A percentile compares a stretch with the other conserved stretches of the same genome.
Conservation (phyloP, 2,329 filamentous ascomycete genomes). For the Curvularia lunata region DNA sequence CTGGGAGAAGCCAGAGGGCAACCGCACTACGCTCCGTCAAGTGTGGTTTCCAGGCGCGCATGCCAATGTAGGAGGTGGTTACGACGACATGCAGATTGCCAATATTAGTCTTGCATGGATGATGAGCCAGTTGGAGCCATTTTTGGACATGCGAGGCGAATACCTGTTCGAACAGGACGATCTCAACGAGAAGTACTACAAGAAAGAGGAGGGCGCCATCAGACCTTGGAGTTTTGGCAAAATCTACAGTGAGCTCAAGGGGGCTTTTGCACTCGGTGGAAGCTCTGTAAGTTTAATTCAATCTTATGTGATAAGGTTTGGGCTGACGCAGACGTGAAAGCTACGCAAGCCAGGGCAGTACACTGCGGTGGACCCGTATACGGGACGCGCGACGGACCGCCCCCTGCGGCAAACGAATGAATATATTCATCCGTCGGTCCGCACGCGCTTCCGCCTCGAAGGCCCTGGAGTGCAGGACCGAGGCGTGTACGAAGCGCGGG, state of each 20-base stretch:
- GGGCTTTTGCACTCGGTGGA: conserved; percentile 57
- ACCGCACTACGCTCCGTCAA: conserved; percentile 56
- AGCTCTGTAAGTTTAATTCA: conserved; percentile 36
- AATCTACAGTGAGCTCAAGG: conserved; percentile 55
- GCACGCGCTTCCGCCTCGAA: conserved; percentile 52
- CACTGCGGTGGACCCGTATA: conserved; percentile 53
- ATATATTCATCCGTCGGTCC: conserved; percentile 59
- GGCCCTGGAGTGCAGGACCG: conserved; percentile 57
- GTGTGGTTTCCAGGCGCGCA: conserved; percentile 64
- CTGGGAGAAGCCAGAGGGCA: conserved; percentile 57
- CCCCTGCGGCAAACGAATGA: conserved; percentile 58
- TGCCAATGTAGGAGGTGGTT: conserved; percentile 59
- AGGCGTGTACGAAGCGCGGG: conserved; percentile 53
- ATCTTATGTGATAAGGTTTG: not conserved
- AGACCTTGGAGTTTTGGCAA: conserved; percentile 58
- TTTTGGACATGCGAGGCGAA: conserved; percentile 56
- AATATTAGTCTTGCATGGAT: conserved; percentile 64
- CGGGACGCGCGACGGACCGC: conserved; percentile 50
- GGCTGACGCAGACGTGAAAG: conserved; percentile 23
- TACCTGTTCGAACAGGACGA: conserved; percentile 58
- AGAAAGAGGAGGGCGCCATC: conserved; percentile 47
- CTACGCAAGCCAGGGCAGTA: conserved; percentile 57
- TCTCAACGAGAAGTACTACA: conserved; percentile 54
- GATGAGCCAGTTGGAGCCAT: conserved; percentile 59
- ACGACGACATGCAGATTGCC: conserved; percentile 53